These are phyloP conservation scores for Eutypella sp. DNA, from an alignment of 2,329 filamentous ascomycete genomes.

Conservation along the genomic window DNA sequence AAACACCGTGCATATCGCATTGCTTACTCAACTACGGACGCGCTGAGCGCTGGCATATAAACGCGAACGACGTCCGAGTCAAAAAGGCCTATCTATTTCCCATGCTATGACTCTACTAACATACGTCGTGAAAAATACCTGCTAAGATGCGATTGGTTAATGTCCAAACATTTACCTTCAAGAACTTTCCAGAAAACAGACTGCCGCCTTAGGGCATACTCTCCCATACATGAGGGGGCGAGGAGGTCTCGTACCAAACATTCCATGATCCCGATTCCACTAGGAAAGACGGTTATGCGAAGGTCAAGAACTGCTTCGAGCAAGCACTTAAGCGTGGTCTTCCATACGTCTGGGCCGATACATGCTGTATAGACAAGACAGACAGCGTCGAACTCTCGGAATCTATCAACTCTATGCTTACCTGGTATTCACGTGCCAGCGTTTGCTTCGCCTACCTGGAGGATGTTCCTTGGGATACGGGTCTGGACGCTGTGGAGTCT, in stretches of 20 bases:
- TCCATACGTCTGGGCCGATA: background rate
- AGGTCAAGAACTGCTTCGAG: background rate
- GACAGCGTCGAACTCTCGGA: background rate
- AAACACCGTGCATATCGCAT: too few relatives aligned
- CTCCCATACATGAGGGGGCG: slow-evolving; percentile 1
- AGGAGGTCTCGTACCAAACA: background rate
- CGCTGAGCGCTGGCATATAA: too few relatives aligned
- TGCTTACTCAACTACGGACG: too few relatives aligned
- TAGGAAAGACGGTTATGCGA: background rate
- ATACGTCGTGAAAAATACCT: too few relatives aligned
- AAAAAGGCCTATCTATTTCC: too few relatives aligned
- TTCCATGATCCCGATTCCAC: background rate
- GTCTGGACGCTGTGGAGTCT: background rate
- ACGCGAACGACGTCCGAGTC: too few relatives aligned
- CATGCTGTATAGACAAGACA: background rate
- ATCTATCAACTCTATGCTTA: background rate
- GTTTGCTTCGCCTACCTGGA: background rate
- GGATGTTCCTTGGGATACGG: background rate
- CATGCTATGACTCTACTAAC: too few relatives aligned
- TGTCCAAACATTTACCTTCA: too few relatives aligned
- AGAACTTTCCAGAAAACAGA: too few relatives aligned
- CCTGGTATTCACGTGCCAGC: background rate
- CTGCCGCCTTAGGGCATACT: slow-evolving; percentile 1
- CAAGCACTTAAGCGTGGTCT: background rate
- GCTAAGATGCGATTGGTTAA: too few relatives aligned